phyloP scores from a whole-genome alignment of 2,329 filamentous ascomycete genomes.

The Thyridium curvatum region DNA sequence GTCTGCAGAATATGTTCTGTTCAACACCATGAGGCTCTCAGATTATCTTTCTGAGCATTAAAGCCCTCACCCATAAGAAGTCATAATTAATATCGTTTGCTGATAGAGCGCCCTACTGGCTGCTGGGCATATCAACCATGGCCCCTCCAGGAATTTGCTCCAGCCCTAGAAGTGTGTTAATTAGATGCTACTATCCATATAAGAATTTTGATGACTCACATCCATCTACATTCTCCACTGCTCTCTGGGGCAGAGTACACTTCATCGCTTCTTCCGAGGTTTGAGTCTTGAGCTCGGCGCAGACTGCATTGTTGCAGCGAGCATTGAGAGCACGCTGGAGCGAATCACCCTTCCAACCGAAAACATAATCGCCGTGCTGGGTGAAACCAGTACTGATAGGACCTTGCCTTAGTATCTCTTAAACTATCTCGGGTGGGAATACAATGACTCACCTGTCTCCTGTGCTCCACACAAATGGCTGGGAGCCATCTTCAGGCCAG shows the following conservation, averaged over 20 bases:
- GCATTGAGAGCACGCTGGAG: constrained; percentile 34
- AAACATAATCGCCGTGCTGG: constrained; percentile 32
- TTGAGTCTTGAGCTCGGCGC: constrained; percentile 16
- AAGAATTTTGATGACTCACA: constrained; percentile 15
- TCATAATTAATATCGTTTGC: too few relatives aligned
- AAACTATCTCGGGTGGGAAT: too few relatives aligned
- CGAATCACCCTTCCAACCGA: constrained; percentile 32
- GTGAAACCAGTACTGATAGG: too few relatives aligned
- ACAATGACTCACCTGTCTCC: background rate
- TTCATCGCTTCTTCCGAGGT: constrained; percentile 16
- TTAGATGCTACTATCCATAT: background rate
- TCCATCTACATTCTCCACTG: constrained; percentile 18
- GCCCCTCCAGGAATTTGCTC: constrained; percentile 15
- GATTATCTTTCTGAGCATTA: too few relatives aligned
- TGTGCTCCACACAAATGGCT: constrained; percentile 7
- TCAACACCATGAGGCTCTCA: too few relatives aligned
- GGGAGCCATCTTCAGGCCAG: constrained; percentile 6
- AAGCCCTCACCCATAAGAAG: too few relatives aligned
- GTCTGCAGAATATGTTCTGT: too few relatives aligned
- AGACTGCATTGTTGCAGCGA: constrained; percentile 23
- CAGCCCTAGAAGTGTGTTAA: constrained; percentile 14
- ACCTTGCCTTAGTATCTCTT: too few relatives aligned
- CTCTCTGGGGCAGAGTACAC: constrained; percentile 11
- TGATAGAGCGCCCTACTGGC: too few relatives aligned
- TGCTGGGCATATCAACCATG: constrained; percentile 1